Evolutionary conservation across 2,329 filamentous ascomycete genomes (phyloP).

Genomic region (Fusarium nurragi): DNA sequence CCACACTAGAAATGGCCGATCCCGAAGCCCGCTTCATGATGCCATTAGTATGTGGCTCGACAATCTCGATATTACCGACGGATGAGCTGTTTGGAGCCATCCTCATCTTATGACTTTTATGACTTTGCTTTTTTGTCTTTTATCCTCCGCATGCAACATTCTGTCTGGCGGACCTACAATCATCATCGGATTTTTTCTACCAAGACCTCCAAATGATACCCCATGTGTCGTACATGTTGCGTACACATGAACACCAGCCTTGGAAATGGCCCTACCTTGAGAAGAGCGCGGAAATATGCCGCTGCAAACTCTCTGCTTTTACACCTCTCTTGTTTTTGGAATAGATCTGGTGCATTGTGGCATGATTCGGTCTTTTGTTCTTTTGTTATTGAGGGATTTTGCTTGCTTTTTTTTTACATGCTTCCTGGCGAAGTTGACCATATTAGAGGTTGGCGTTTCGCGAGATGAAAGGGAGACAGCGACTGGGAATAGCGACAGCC

Average conservation of each 20-base stretch:
- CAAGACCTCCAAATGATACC: slow-evolving; percentile 45
- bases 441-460: slow-evolving; percentile 38
- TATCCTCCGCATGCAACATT: slow-evolving; percentile 15
- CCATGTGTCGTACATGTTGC: slow-evolving; percentile 23
- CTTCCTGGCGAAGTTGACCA: slow-evolving; percentile 38
- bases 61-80: slow-evolving; percentile 53
- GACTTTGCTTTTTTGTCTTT: slow-evolving; percentile 30
- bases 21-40: slow-evolving; percentile 61
- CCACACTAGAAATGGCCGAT: slow-evolving; percentile 41
- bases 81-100: slow-evolving; percentile 14
- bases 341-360: slow-evolving; percentile 21
- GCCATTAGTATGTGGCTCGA: slow-evolving; percentile 66
- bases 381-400: slow-evolving; percentile 3
- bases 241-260: slow-evolving; percentile 31
- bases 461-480: background rate
- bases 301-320: slow-evolving; percentile 16
- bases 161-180: slow-evolving; percentile 34
- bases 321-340: slow-evolving; percentile 1
- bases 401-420: slow-evolving; percentile 9
- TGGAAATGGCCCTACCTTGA: slow-evolving; percentile 24
- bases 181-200: slow-evolving; percentile 26
- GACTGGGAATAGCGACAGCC: slow-evolving; percentile 15
- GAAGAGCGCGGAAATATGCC: slow-evolving; percentile 18
- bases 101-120: slow-evolving; percentile 31
- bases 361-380: slow-evolving; percentile 7